These are phyloP conservation scores for Botrytis fabae DNA, from an alignment of 2,329 filamentous ascomycete genomes.

Conservation along the genomic window DNA sequence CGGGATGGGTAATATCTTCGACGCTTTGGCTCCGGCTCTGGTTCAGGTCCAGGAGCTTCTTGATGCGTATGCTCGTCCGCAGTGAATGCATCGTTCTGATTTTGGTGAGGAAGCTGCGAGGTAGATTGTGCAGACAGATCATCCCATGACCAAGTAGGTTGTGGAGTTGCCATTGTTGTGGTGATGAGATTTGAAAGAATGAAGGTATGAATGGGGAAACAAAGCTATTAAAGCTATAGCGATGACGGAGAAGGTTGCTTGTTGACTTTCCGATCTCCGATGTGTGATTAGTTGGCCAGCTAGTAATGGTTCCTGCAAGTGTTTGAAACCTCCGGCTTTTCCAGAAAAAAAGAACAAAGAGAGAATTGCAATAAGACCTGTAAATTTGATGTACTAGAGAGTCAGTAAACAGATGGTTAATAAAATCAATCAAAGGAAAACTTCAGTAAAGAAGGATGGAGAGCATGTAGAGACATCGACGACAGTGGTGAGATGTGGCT, in stretches of 20 bases:
- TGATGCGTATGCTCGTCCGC: neutral
- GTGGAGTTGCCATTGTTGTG: neutral
- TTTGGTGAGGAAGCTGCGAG: neutral
- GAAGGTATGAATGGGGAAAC: neutral
- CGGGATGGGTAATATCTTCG: constrained; percentile 64
- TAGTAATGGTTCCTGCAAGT: neutral
- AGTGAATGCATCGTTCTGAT: neutral
- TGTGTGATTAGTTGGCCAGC: neutral
- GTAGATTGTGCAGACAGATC: neutral
- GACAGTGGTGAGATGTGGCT: constrained; percentile 25
- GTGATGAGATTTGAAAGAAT: neutral
- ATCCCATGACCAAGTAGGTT: constrained; percentile 16
- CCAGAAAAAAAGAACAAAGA: neutral
- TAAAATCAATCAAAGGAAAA: constrained; percentile 21
- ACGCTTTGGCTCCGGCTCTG: constrained; percentile 33
- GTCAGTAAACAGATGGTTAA: constrained; percentile 10
- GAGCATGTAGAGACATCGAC: constrained; percentile 28
- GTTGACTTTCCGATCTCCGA: neutral
- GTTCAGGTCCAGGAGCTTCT: neutral
- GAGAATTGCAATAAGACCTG: neutral
- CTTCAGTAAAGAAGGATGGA: constrained; percentile 28
- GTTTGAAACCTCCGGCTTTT: neutral
- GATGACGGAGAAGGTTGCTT: neutral
- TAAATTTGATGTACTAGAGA: neutral
- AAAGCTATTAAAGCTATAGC: neutral